Base-by-base conservation (phyloP, 495 filamentous ascomycete genomes). In the Trichoderma parareesei region DNA sequence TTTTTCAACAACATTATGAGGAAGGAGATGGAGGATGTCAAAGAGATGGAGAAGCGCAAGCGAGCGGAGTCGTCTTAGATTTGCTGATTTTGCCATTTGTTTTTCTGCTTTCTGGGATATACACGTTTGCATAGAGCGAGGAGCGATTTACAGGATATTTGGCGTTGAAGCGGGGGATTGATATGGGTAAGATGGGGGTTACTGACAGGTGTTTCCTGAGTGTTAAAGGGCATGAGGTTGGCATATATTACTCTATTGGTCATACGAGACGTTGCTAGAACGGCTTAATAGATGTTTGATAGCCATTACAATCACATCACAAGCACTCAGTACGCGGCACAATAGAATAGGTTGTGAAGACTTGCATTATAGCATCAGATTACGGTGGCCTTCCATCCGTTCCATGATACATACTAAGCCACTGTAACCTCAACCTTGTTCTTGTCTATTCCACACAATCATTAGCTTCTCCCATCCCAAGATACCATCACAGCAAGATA, bases 1-100 rank as follows among this genome's bases (percentile, higher is more conserved):
- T 87, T 97, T 71, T 98, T 98, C 74, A 98, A 98, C 74, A 74
- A 82, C 40, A 76, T 88, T 35, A 84, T 97, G 67, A 70, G 81
- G 40, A 75, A 84, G 65, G 93, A 97, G 76, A 87, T 98, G 87
- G 83, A 85, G 69, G 93, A 72, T 60, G 65, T 44, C 18, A 48
- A 62, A n/a, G 61, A 46, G 60, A 41, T 10, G 43, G 61, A 63
- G 20, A 63, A 63, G 61, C 40, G 61, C 53, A 57, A 57, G 27
- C 53, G 16, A 38, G 53, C 53, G 20, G 10, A 9, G 16, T 46
- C 43, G 16, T 49, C 46, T 8, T 49, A 49, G 46, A 49, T 18
- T 18, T 27, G 0, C 27, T 49, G n/a, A n/a, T 49, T n/a, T 4
- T 18, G n/a, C n/a, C n/a, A n/a, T n/a, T 49, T 7, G 3, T 49